phyloP scores from a whole-genome alignment of 2,329 filamentous ascomycete species.

The Davidsoniella eucalypti region DNA sequence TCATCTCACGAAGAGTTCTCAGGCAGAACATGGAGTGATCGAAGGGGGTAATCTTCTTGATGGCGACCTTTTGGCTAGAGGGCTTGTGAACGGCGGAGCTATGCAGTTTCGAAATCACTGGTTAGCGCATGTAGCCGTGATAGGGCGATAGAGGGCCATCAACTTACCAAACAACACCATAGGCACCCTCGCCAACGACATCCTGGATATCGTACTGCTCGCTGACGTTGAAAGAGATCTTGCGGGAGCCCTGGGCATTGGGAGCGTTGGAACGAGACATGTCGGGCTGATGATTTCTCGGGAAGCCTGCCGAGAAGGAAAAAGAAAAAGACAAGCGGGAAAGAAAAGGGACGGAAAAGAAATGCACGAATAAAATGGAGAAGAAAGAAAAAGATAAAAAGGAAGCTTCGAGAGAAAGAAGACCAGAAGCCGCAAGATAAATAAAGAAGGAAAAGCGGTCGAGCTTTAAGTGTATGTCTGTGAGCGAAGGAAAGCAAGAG shows the following conservation, averaged over 20 bases:
- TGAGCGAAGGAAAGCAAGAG: not conserved
- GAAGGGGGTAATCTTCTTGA: slow-evolving; percentile 99
- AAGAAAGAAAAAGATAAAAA: slow-evolving; percentile 5
- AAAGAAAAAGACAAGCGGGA: slow-evolving; percentile 4
- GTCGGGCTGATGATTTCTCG: slow-evolving; percentile 11
- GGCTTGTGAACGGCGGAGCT: slow-evolving; percentile 97
- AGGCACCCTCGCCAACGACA: slow-evolving; percentile 95
- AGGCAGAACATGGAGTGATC: slow-evolving; percentile 99
- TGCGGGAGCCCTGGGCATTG: slow-evolving; percentile 52
- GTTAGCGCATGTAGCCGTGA: not conserved
- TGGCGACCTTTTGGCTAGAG: slow-evolving; percentile 93
- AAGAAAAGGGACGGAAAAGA: slow-evolving; percentile 7
- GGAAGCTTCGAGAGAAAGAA: not conserved
- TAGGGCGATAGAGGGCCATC: not conserved
- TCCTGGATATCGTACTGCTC: slow-evolving; percentile 99
- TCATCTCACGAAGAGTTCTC: slow-evolving; percentile 95
- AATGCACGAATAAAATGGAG: not conserved
- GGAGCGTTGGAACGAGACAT: slow-evolving; percentile 43
- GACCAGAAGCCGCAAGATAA: not conserved
- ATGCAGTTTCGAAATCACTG: slow-evolving; percentile 7
- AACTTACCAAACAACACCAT: slow-evolving; percentile 90
- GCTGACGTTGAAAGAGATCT: slow-evolving; percentile 99
- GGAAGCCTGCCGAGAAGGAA: slow-evolving; percentile 8
- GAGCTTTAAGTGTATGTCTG: not conserved
- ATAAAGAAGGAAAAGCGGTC: not conserved